phyloP scores from a whole-genome alignment of 495 filamentous ascomycete genomes.

The Penicillium chermesinum region DNA sequence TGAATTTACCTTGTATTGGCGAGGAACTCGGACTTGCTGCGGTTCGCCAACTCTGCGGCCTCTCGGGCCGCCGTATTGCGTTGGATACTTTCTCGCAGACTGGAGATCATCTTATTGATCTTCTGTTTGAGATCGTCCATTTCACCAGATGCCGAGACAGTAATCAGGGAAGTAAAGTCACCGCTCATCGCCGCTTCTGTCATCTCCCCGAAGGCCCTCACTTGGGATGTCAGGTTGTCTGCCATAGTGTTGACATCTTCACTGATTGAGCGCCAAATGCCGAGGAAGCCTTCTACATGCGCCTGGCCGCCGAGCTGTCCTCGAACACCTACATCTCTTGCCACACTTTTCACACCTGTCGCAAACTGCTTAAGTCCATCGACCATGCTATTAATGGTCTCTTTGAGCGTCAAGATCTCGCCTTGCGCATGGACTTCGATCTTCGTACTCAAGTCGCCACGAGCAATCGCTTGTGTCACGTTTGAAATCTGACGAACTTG shows the following conservation, averaged over 20 bases:
- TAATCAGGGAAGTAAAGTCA: slow-evolving; percentile 86
- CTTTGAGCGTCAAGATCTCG: slow-evolving; percentile 83
- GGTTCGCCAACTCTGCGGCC: slow-evolving; percentile 53
- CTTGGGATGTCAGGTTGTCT: slow-evolving; percentile 84
- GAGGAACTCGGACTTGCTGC: slow-evolving; percentile 58
- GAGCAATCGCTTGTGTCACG: slow-evolving; percentile 86
- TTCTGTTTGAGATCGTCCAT: slow-evolving; percentile 95
- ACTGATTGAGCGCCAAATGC: slow-evolving; percentile 92
- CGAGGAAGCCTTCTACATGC: slow-evolving; percentile 83
- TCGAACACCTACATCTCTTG: slow-evolving; percentile 87
- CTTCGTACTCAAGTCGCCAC: slow-evolving; percentile 82
- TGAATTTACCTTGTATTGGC: slow-evolving; percentile 66
- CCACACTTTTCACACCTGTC: slow-evolving; percentile 90
- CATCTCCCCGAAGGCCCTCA: slow-evolving; percentile 85
- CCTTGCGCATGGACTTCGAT: slow-evolving; percentile 86
- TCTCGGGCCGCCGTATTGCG: slow-evolving; percentile 40
- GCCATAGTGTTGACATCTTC: slow-evolving; percentile 79
- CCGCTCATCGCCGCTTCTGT: slow-evolving; percentile 85
- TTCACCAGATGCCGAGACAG: slow-evolving; percentile 86
- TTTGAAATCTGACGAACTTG: slow-evolving; percentile 93
- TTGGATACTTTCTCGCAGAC: slow-evolving; percentile 59
- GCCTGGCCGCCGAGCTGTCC: slow-evolving; percentile 87
- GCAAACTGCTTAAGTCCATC: slow-evolving; percentile 86
- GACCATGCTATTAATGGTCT: slow-evolving; percentile 95
- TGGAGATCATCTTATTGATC: slow-evolving; percentile 93